Conservation (phyloP, 108 stramenopile genomes). For the Stephanodiscus minutulus region DNA sequence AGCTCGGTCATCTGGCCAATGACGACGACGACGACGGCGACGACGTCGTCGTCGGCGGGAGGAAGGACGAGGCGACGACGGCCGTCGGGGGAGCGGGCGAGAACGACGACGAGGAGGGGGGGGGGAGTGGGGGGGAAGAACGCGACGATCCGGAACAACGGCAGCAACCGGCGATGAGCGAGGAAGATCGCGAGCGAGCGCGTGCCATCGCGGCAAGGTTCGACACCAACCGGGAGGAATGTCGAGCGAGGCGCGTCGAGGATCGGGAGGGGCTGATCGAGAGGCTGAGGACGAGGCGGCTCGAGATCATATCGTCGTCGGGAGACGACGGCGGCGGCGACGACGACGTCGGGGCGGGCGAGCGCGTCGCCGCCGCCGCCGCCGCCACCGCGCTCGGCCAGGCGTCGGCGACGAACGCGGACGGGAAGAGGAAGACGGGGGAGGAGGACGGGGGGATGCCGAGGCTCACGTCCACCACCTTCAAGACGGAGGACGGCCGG, state of each 20-base stretch:
- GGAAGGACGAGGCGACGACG: constrained; percentile 7
- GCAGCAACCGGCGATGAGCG: constrained; percentile 31
- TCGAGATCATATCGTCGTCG: constrained; percentile 37
- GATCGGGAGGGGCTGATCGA: constrained; percentile 72
- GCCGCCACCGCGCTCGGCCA: neutral
- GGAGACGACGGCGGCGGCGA: no score
- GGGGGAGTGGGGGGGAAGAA: neutral
- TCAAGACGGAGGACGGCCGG: neutral
- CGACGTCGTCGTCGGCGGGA: no score
- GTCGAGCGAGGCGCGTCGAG: constrained; percentile 61
- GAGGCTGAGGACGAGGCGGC: constrained; percentile 61
- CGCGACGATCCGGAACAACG: neutral
- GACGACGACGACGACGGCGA: constrained; percentile 13
- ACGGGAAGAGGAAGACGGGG: constrained; percentile 6
- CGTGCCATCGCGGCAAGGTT: constrained; percentile 79
- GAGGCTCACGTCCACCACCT: neutral
- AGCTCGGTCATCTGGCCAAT: constrained; percentile 50
- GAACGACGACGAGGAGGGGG: neutral
- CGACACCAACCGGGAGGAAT: constrained; percentile 80
- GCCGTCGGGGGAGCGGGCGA: constrained; percentile 62
- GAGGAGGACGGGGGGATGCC: constrained; percentile 3
- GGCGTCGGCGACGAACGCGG: constrained; percentile 4
- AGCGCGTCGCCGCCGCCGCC: neutral
- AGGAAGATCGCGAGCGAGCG: constrained; percentile 73
- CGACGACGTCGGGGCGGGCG: constrained; percentile 3